Base-by-base conservation (phyloP, 2,329 filamentous ascomycete species). In the Lachnellula willkommii region DNA sequence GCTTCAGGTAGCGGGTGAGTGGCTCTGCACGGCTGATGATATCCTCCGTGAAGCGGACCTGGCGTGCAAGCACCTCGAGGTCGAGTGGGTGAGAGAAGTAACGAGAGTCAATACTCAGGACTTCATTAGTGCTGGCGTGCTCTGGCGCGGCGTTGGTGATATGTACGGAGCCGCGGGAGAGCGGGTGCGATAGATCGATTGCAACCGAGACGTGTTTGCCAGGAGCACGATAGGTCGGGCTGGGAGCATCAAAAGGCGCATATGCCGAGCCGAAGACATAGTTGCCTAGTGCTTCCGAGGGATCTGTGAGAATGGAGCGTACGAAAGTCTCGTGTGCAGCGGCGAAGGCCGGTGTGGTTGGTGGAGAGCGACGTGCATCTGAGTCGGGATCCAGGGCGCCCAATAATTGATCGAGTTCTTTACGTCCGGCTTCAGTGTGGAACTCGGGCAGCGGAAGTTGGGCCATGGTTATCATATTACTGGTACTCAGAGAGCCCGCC, bases 321-420 rank as follows among this genome's bases (percentile, higher is more conserved):
- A 26, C 48, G 15, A 50, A 39, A 22, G 36, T 17, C 7, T 50
- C 12, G 17, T 39, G 24, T 42, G 17, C n/a, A 63, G 63, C 22
- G 62, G 67, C 54, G 60, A 67, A 54, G 8, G 36, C 14, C 2
- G 48, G 14, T n/a, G 37, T 39, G 9, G 37, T 39, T 8, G 37
- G 37, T 12, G 37, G 37, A 39, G n/a, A 39, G 37, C 37, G 37
- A 39, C n/a, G 37, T 5, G 17, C 14, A 28, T 24, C 39, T 15
- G n/a, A 14, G 17, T 22, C 32, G 36, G 32, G 36, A 17, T 22
- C 20, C 4, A 39, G 11, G n/a, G 9, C 2, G 9, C 26, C 48
- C 4, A 50, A 22, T 5, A 50, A 12, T 12, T 11, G n/a, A 14
- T 50, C 15, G 4, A 50, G 48, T 20, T 50, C 35, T 24, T 52